phyloP scores from a whole-genome alignment of 208 protist genomes.

The Perkinsela sp. region DNA sequence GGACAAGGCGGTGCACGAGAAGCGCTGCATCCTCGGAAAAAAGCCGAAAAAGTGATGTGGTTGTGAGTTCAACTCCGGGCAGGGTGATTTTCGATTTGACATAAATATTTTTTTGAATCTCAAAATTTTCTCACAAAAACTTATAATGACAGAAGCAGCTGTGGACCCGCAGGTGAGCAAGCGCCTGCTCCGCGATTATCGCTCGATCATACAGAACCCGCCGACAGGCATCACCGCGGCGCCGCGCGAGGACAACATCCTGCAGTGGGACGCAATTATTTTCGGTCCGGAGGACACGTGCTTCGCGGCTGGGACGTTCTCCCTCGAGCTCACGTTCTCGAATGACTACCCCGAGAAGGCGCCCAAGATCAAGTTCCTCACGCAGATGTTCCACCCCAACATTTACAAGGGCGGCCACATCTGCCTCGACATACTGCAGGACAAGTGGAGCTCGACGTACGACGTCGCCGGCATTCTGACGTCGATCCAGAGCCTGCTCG shows the following conservation, averaged over 20 bases:
- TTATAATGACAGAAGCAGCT: no score
- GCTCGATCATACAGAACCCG: constrained; percentile 34
- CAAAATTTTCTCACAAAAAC: no score
- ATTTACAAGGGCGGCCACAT: constrained; percentile 92
- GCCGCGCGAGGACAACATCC: constrained; percentile 32
- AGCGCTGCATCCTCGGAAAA: not conserved
- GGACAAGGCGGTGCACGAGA: not conserved
- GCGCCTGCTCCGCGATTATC: constrained; percentile 7
- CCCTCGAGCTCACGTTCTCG: constrained; percentile 31
- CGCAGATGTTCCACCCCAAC: constrained; percentile 97
- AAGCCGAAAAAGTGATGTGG: not conserved
- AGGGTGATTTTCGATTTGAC: no score
- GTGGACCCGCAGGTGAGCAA: not conserved
- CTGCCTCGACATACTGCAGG: constrained; percentile 97
- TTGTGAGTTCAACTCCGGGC: no score
- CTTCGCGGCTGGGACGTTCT: constrained; percentile 65
- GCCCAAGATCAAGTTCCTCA: constrained; percentile 86
- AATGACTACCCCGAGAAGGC: constrained; percentile 72
- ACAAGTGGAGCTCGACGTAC: constrained; percentile 90
- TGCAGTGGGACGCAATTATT: constrained; percentile 52
- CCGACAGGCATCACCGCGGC: constrained; percentile 27
- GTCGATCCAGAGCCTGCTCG: constrained; percentile 95
- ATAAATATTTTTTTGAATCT: no score
- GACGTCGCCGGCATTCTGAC: constrained; percentile 92
- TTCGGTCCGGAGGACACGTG: constrained; percentile 27